A percentile compares a stretch with the other conserved stretches of the same genome.
phyloP scores from a whole-genome alignment of 768 basidiomycete species.

The Tephrocybe sp. region DNA sequence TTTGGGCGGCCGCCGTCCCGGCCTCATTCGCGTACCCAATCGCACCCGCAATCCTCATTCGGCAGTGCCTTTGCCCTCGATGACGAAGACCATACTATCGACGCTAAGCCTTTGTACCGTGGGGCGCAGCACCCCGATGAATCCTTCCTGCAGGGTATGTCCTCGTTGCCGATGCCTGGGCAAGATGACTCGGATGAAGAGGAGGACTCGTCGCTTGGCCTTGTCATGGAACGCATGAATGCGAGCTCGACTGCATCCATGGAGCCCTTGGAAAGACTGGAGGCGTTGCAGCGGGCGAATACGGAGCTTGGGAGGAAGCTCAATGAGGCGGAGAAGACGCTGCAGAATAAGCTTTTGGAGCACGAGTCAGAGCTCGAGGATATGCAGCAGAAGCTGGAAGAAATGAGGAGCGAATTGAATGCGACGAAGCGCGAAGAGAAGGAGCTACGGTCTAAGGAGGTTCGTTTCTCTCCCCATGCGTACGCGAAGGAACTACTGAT shows the following conservation, averaged over 20 bases:
- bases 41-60: constrained; percentile 40
- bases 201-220: constrained; percentile 49
- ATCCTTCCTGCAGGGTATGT: constrained; percentile 35
- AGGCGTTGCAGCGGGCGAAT: constrained; percentile 71
- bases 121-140: constrained; percentile 27
- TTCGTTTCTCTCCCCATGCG: constrained; percentile 26
- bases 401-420: constrained; percentile 70
- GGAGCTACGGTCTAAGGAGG: constrained; percentile 86
- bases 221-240: constrained; percentile 58
- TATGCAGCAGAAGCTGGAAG: constrained; percentile 73
- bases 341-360: constrained; percentile 65
- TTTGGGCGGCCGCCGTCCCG: constrained; percentile 41
- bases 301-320: constrained; percentile 73
- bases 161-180: constrained; percentile 58
- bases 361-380: constrained; percentile 86
- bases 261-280: constrained; percentile 69
- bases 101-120: constrained; percentile 24
- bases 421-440: constrained; percentile 90
- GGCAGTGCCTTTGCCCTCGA: constrained; percentile 29
- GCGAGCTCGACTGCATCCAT: constrained; percentile 67
- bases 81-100: constrained; percentile 33
- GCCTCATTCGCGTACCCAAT: constrained; percentile 63
- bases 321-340: constrained; percentile 66
- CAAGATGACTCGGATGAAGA: constrained; percentile 52
- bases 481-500: not conserved